Percentiles rank a stretch among this genome's conserved stretches.
Evolutionary conservation across 305 asterid species (phyloP).

Genomic region (Andrographis paniculata): DNA sequence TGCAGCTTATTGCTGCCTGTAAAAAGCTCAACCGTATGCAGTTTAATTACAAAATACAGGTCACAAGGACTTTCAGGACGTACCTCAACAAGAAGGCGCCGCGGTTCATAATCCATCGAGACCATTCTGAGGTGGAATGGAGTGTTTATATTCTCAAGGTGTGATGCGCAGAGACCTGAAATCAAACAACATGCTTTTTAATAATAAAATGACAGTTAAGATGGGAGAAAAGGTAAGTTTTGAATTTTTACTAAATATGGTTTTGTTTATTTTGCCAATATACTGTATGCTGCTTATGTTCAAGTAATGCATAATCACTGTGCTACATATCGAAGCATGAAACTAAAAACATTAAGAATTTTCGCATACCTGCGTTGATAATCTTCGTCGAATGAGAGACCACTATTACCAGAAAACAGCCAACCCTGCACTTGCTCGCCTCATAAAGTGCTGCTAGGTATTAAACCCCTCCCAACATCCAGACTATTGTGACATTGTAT

Average conservation of each 20-base stretch:
- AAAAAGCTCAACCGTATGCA: conserved; percentile 88
- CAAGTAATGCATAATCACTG: too few relatives aligned
- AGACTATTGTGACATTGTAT: conserved; percentile 62
- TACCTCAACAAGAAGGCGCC: conserved; percentile 94
- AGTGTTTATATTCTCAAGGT: conserved; percentile 81
- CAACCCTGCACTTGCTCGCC: conserved; percentile 77
- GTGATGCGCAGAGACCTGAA: conserved; percentile 92
- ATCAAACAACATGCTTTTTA: conserved; percentile 75
- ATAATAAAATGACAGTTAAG: too few relatives aligned
- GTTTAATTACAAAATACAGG: conserved; percentile 93
- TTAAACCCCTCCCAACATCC: conserved; percentile 78
- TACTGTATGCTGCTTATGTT: too few relatives aligned
- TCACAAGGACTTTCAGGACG: conserved; percentile 91
- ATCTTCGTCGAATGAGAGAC: conserved; percentile 71
- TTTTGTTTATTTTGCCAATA: too few relatives aligned
- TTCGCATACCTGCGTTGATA: background rate
- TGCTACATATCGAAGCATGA: background rate
- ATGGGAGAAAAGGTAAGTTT: conserved; percentile 76
- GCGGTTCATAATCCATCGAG: conserved; percentile 71
- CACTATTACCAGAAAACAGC: conserved; percentile 81
- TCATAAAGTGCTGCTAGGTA: conserved; percentile 82
- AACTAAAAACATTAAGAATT: background rate
- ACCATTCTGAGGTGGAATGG: conserved; percentile 83
- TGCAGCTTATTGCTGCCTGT: conserved; percentile 82
- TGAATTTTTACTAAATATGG: too few relatives aligned